Evolutionary conservation across 176 grass and related monocot genomes (phyloP).

Genomic region (Oryza nivara): DNA sequence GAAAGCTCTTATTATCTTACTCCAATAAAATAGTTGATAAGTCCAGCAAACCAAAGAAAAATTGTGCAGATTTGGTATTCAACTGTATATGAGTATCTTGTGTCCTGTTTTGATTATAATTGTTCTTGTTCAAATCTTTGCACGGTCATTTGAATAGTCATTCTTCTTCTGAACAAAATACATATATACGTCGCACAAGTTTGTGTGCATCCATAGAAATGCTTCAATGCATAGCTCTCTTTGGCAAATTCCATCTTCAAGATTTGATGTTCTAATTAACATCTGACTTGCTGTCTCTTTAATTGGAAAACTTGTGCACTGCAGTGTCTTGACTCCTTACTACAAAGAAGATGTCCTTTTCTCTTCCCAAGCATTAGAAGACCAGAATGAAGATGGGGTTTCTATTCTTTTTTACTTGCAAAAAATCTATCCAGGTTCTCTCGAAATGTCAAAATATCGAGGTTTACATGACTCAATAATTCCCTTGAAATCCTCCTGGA

Average conservation of each 20-base stretch:
- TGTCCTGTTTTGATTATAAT: neutral
- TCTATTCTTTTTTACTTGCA: slow-evolving; percentile 98
- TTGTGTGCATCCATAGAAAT: neutral
- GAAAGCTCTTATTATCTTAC: neutral
- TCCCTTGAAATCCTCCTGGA: slow-evolving; percentile 16
- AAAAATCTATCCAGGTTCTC: slow-evolving; percentile 93
- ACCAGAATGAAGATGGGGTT: slow-evolving; percentile 93
- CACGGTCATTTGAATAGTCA: slow-evolving; percentile 5
- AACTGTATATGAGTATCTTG: neutral
- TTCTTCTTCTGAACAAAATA: slow-evolving; percentile 9
- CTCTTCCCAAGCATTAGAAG: slow-evolving; percentile 65
- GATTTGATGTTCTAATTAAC: slow-evolving; percentile 11
- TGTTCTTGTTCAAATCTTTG: neutral
- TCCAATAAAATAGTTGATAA: slow-evolving; percentile 14
- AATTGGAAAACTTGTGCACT: slow-evolving; percentile 32
- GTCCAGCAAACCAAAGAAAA: slow-evolving; percentile 18
- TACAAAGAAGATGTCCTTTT: slow-evolving; percentile 94
- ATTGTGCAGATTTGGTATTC: neutral
- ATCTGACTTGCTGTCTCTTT: neutral
- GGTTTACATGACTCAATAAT: neutral
- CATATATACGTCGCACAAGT: neutral
- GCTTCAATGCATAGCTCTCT: neutral
- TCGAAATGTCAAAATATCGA: slow-evolving; percentile 14
- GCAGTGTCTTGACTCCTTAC: slow-evolving; percentile 96
- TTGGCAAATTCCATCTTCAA: neutral